Conservation (phyloP, 148 eudicot species). For the Rhododendron simsii region DNA sequence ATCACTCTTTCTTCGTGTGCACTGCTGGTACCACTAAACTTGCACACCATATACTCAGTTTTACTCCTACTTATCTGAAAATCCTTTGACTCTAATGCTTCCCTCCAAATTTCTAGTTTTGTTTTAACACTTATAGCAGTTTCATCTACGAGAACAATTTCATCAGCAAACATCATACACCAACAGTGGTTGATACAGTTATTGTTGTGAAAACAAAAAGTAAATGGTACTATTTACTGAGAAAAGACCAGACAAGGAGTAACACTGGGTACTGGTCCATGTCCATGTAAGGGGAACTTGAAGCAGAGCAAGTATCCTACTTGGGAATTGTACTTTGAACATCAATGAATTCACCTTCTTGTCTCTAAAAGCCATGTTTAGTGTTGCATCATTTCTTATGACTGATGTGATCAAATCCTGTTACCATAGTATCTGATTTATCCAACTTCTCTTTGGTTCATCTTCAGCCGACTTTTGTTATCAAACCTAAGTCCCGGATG, state of each 20-base stretch:
- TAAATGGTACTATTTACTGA: neutral
- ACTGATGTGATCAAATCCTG: neutral
- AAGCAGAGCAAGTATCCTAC: neutral
- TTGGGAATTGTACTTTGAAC: neutral
- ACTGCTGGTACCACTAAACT: too few species aligned
- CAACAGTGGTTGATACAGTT: neutral
- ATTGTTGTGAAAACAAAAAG: neutral
- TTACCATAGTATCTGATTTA: neutral
- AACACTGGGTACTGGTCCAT: neutral
- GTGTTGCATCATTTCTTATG: neutral
- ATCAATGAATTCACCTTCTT: neutral
- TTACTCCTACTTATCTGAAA: too few species aligned
- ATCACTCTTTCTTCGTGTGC: too few species aligned
- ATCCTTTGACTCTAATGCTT: too few species aligned
- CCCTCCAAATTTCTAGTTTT: too few species aligned
- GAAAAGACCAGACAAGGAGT: neutral
- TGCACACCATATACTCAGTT: too few species aligned
- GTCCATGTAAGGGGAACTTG: neutral
- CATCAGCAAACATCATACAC: too few species aligned
- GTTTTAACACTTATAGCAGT: too few species aligned
- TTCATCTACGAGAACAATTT: too few species aligned
- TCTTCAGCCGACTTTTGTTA: neutral
- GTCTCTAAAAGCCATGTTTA: neutral
- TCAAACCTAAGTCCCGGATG: neutral
- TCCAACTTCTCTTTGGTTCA: neutral